Evolutionary conservation across 345 rosid genomes (phyloP), one percentile per base, ranked within the genome.

Genomic region (Brassica juncea): DNA sequence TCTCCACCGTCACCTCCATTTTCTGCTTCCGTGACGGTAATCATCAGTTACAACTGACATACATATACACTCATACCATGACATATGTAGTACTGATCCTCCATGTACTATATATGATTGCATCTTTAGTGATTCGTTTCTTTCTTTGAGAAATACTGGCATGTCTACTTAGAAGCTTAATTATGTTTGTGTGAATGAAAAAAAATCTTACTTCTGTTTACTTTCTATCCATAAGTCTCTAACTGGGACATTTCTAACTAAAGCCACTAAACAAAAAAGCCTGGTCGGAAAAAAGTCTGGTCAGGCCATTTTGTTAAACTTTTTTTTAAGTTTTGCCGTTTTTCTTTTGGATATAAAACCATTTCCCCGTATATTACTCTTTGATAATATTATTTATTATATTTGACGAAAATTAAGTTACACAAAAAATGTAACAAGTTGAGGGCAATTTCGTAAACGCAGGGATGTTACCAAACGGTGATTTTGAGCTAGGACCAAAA

Each of bases 401-500:
- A 70, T 66, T 21, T 37, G 1, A 66, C 52, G 30, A 42, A 11
- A 21, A 39, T 34, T 8, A 65, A 16, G 7, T 16, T 64, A 32
- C 37, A 60, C 4, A 65, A n/a, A 15, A n/a, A 34, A 65, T 34
- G 68, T 35, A 16, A 34, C 23, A 34, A 16, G 27, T 37, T 66
- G 71, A 69, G 30, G 28, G 54, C 3, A 28, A 25, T 16, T 69
- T 57, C 23, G 44, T 69, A 42, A 52, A 14, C 21, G 5, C 85
- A 92, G 97, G 97, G 1, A 66, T 92, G 28, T 39, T 94, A 44
- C 95, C 91, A 1, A 94, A 94, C 76, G 98, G 97, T 2, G 81
- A 92, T 84, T 94, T 94, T 47, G 98, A 92, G 86, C 66, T 60
- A 1, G 90, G 87, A 5, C 98, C 97, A 8, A 88, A 80, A 59